A percentile compares a stretch with the other conserved stretches of the same genome.
phyloP scores from a whole-genome alignment of 2,329 filamentous ascomycete genomes.

The Ophiostoma triangulosporum region DNA sequence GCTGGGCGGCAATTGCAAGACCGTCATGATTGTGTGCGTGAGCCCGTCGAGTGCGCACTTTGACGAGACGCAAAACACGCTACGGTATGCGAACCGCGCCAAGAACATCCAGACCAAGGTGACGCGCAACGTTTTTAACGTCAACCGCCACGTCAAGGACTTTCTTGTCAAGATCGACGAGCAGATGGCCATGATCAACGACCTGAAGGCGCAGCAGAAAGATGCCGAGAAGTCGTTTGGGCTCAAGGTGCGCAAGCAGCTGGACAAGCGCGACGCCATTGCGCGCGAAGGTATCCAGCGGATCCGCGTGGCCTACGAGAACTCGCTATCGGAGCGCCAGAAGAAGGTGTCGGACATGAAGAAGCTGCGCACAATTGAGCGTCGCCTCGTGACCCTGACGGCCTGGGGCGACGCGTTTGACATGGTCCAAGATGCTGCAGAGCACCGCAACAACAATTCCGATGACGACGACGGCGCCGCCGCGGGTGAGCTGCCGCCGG shows the following conservation, averaged over 20 bases:
- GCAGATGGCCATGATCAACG: constrained; percentile 92
- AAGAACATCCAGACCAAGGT: constrained; percentile 99
- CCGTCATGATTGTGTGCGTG: constrained; percentile 98
- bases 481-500: constrained; percentile 43
- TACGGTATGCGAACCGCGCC: constrained; percentile 91
- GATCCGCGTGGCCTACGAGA: constrained; percentile 71
- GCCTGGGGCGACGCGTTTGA: constrained; percentile 93
- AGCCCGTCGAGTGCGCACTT: constrained; percentile 94
- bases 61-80: constrained; percentile 94
- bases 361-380: constrained; percentile 67
- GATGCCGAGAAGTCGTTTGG: constrained; percentile 73
- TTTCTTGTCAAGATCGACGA: constrained; percentile 99
- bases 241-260: constrained; percentile 80
- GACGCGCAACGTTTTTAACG: constrained; percentile 97
- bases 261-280: constrained; percentile 66
- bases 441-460: constrained; percentile 48
- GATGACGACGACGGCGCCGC: constrained; percentile 33
- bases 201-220: constrained; percentile 84
- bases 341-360: constrained; percentile 71
- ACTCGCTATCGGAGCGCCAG: constrained; percentile 61
- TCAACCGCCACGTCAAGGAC: constrained; percentile 97
- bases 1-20: constrained; percentile 93
- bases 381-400: constrained; percentile 73
- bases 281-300: constrained; percentile 67
- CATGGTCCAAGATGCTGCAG: constrained; percentile 51